Conservation (phyloP, 768 basidiomycete genomes). For the Neoboletus magnificus region DNA sequence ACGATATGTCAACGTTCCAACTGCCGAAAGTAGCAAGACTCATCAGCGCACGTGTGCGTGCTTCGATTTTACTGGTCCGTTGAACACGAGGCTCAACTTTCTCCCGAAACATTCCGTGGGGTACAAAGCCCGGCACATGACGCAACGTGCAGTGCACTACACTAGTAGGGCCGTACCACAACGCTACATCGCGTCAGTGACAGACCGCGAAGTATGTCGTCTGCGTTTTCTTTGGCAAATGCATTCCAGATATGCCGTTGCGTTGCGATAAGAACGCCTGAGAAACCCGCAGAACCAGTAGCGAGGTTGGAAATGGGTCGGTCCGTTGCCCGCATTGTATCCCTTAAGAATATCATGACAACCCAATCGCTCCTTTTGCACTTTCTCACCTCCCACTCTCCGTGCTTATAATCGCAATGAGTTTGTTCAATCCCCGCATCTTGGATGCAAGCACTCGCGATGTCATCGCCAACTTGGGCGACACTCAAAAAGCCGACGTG, state of each 20-base stretch:
- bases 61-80: too few relatives aligned
- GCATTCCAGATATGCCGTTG: neutral
- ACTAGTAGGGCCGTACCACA: neutral
- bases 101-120: neutral
- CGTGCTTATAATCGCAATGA: conserved; percentile 36
- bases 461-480: conserved; percentile 52
- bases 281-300: conserved; percentile 7
- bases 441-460: conserved; percentile 75
- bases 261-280: conserved; percentile 5
- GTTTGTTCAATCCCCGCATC: conserved; percentile 73
- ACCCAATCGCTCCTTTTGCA: neutral
- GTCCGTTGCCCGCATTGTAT: conserved; percentile 17
- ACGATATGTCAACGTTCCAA: too few relatives aligned
- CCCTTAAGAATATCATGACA: conserved; percentile 4
- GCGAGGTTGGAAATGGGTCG: conserved; percentile 8
- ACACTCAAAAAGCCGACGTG: conserved; percentile 67
- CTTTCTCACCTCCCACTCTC: neutral
- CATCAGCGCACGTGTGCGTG: too few relatives aligned
- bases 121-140: neutral
- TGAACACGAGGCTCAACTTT: neutral
- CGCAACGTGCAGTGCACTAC: neutral
- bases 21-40: too few relatives aligned
- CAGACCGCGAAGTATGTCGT: neutral
- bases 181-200: neutral
- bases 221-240: neutral